phyloP scores from a whole-genome alignment of 306 rosid genomes.

The Sindora glabra region DNA sequence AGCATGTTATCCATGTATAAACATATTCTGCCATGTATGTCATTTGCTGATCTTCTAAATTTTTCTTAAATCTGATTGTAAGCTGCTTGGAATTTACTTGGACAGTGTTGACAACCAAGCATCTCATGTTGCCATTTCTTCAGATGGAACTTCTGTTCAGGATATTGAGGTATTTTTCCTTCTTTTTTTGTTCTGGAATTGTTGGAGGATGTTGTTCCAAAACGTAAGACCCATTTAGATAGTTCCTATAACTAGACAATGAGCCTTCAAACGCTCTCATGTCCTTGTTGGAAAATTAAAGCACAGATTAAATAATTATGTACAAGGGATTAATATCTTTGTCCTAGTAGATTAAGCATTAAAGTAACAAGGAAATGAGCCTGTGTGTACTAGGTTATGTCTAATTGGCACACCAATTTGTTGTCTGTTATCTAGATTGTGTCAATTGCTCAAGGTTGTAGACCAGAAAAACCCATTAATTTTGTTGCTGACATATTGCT shows the following conservation, averaged over 20 bases:
- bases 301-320: too few species aligned
- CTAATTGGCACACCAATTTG: not conserved
- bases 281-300: too few species aligned
- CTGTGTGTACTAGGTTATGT: too few species aligned
- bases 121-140: conserved; percentile 39
- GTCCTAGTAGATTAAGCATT: too few species aligned
- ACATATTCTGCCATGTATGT: conserved; percentile 13
- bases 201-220: not conserved
- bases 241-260: too few species aligned
- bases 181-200: not conserved
- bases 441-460: not conserved
- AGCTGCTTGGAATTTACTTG: conserved; percentile 22
- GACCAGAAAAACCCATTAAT: too few species aligned
- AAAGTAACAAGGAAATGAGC: too few species aligned
- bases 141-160: conserved; percentile 50
- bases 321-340: too few species aligned
- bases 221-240: conserved; percentile 1
- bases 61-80: conserved; percentile 4
- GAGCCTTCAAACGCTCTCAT: too few species aligned
- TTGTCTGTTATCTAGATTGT: not conserved
- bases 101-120: conserved; percentile 46
- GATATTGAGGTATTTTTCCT: conserved; percentile 63
- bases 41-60: not conserved
- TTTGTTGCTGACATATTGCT: not conserved
- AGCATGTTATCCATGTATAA: conserved; percentile 46